Percentiles rank a stretch among this genome's conserved stretches.
These are phyloP conservation scores for Fragaria nilgerrensis DNA, from an alignment of 306 rosid genomes.

Conservation along the genomic window DNA sequence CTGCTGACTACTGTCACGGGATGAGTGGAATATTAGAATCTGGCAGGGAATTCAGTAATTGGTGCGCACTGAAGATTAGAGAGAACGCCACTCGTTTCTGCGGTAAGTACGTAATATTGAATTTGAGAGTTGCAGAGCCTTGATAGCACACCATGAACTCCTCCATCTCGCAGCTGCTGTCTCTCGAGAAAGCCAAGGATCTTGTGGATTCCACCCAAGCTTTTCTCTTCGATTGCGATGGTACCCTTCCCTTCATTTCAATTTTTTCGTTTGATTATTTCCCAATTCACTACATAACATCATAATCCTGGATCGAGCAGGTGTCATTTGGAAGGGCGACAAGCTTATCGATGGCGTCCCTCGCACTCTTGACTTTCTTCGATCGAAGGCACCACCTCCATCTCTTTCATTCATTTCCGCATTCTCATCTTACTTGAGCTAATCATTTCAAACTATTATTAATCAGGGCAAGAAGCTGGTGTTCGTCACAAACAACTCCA, in stretches of 20 bases:
- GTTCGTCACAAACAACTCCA: constrained; percentile 84
- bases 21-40: no score
- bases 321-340: constrained; percentile 94
- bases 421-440: background rate
- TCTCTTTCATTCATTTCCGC: background rate
- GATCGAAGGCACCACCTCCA: constrained; percentile 47
- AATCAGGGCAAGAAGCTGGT: constrained; percentile 75
- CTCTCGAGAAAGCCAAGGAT: constrained; percentile 34
- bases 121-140: no score
- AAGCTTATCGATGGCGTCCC: constrained; percentile 69
- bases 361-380: constrained; percentile 67
- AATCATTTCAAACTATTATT: background rate
- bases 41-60: no score
- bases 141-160: background rate
- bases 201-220: constrained; percentile 73
- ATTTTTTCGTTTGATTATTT: background rate
- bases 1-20: no score
- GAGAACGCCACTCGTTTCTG: no score
- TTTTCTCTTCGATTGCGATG: constrained; percentile 94
- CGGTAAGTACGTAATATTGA: no score
- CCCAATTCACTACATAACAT: background rate
- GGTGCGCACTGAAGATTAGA: no score
- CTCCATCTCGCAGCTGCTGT: constrained; percentile 31
- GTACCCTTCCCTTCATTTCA: constrained; percentile 19
- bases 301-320: constrained; percentile 22